A percentile compares a stretch with the other conserved stretches of the same genome.
phyloP scores from a whole-genome alignment of 2,329 filamentous ascomycete genomes.

The Claviceps arundinis region DNA sequence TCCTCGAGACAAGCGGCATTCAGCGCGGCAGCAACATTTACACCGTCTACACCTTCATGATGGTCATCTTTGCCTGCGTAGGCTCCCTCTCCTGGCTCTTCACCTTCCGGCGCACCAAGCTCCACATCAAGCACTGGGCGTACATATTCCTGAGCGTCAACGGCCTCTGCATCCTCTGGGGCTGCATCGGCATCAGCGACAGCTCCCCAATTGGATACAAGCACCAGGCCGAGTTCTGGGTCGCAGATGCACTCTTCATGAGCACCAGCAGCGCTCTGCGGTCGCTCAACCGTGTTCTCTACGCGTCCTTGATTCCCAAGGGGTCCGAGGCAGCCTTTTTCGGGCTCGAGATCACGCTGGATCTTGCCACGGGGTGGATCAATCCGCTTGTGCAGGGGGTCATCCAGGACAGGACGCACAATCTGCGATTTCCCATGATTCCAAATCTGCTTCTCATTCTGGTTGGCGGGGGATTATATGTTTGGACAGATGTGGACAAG shows the following conservation, averaged over 20 bases:
- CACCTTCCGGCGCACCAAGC: constrained; percentile 3
- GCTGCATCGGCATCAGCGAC: constrained; percentile 9
- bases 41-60: constrained; percentile 10
- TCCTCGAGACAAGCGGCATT: constrained; percentile 10
- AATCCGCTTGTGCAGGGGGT: constrained; percentile 10
- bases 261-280: constrained; percentile 10
- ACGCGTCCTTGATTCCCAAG: constrained; percentile 10
- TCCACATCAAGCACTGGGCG: constrained; percentile 9
- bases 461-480: constrained; percentile 6
- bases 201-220: constrained; percentile 9
- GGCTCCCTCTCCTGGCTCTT: constrained; percentile 10
- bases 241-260: constrained; percentile 9
- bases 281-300: constrained; percentile 10
- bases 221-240: constrained; percentile 10
- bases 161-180: constrained; percentile 10
- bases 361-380: constrained; percentile 11
- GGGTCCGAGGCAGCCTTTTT: constrained; percentile 10
- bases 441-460: constrained; percentile 10
- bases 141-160: constrained; percentile 9
- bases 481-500: constrained; percentile 9
- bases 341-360: constrained; percentile 10
- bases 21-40: constrained; percentile 9
- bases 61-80: constrained; percentile 9
- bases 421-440: constrained; percentile 11
- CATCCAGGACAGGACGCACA: constrained; percentile 10